These are phyloP conservation scores for Vitis hybrid DNA, from an alignment of 177 flowering plant genomes.

Conservation along the genomic window DNA sequence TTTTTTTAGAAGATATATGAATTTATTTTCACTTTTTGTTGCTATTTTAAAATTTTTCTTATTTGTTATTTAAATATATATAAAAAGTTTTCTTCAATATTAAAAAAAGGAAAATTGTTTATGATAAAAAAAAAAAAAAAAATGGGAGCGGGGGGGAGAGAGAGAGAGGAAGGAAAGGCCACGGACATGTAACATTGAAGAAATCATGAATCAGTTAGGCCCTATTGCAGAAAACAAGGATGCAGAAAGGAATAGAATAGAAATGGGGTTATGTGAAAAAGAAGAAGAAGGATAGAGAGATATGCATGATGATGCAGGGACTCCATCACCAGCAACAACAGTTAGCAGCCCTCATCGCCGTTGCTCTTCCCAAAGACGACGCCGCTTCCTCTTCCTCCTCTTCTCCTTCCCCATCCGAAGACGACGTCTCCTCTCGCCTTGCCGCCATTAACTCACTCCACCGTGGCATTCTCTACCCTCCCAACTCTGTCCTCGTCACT, in stretches of 20 bases:
- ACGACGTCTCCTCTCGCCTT: conserved; percentile 44
- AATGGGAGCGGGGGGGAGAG: fast-evolving
- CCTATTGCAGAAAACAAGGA: too few relatives aligned
- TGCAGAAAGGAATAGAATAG: too few relatives aligned
- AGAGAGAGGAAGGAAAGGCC: too few relatives aligned
- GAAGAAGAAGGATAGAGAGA: conserved; percentile 46
- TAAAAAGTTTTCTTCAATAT: too few relatives aligned
- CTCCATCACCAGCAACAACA: conserved; percentile 89
- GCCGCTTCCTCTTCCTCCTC: conserved; percentile 23
- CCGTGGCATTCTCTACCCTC: conserved; percentile 77
- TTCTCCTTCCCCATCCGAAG: conserved; percentile 21
- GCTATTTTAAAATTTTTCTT: too few relatives aligned
- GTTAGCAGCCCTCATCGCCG: conserved; percentile 76
- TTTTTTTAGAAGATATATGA: too few relatives aligned
- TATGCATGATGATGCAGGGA: conserved; percentile 54
- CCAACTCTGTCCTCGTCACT: conserved; percentile 73
- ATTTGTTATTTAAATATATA: too few relatives aligned
- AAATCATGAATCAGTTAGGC: too few relatives aligned
- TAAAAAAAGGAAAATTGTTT: too few relatives aligned
- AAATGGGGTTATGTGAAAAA: conserved; percentile 4
- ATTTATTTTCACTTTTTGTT: too few relatives aligned
- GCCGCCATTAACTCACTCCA: conserved; percentile 79
- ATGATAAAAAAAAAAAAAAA: too few relatives aligned
- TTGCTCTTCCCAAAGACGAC: conserved; percentile 65
- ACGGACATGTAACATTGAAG: too few relatives aligned